Evolutionary conservation across 495 filamentous ascomycete species (phyloP).

Genomic region (Amphirosellinia nigrospora): DNA sequence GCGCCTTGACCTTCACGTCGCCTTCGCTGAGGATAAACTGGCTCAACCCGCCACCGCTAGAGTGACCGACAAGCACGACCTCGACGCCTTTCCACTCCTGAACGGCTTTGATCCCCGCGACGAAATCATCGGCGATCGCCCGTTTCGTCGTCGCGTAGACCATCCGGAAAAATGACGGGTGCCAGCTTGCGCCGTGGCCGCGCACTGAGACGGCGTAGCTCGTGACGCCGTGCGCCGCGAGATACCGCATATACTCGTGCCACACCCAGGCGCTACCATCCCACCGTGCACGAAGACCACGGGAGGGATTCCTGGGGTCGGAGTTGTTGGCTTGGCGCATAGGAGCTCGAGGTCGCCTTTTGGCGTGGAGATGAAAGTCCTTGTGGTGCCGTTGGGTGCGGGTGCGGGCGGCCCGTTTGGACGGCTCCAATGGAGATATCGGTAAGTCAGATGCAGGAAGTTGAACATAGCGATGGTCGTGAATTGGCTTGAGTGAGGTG

Average conservation of each 20-base stretch:
- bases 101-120: slow-evolving; percentile 44
- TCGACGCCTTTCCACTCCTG: slow-evolving; percentile 36
- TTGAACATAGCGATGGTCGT: slow-evolving; percentile 12
- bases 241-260: slow-evolving; percentile 51
- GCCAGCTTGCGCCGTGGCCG: slow-evolving; percentile 58
- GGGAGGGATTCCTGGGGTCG: slow-evolving; percentile 30
- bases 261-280: slow-evolving; percentile 56
- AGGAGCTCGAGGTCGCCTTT: slow-evolving; percentile 51
- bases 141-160: slow-evolving; percentile 43
- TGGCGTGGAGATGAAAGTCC: slow-evolving; percentile 44
- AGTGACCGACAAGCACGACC: slow-evolving; percentile 55
- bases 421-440: slow-evolving; percentile 35
- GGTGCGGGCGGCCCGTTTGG: slow-evolving; percentile 31
- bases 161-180: slow-evolving; percentile 48
- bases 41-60: slow-evolving; percentile 50
- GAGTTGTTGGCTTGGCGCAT: slow-evolving; percentile 31
- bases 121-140: slow-evolving; percentile 51
- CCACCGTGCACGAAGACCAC: slow-evolving; percentile 55
- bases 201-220: slow-evolving; percentile 58
- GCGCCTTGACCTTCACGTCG: slow-evolving; percentile 44
- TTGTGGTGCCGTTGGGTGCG: slow-evolving; percentile 40
- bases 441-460: slow-evolving; percentile 36
- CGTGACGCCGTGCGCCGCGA: slow-evolving; percentile 44
- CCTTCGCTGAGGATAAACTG: slow-evolving; percentile 52
- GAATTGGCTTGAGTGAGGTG: not conserved